These are phyloP conservation scores for Aspergillus japonicus DNA, from an alignment of 2,329 filamentous ascomycete genomes.

Conservation along the genomic window DNA sequence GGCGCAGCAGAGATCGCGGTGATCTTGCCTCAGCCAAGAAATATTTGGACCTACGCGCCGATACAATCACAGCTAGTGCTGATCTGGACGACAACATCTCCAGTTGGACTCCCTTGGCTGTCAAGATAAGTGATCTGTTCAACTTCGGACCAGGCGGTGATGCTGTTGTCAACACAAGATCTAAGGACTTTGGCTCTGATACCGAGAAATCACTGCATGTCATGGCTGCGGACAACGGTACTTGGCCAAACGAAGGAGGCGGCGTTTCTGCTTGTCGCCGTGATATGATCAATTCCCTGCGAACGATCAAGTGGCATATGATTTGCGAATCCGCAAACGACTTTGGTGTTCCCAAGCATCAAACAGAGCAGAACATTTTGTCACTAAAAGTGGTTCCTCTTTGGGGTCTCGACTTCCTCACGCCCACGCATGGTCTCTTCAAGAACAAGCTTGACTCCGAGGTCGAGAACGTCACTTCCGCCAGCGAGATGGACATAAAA, in stretches of 20 bases:
- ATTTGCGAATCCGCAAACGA: constrained; percentile 57
- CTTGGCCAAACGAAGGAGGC: constrained; percentile 54
- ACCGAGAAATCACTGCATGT: constrained; percentile 52
- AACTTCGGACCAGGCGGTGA: constrained; percentile 56
- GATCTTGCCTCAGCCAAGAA: constrained; percentile 45
- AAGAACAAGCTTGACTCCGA: constrained; percentile 54
- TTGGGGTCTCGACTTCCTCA: constrained; percentile 56
- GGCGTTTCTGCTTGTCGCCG: constrained; percentile 57
- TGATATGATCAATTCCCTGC: constrained; percentile 55
- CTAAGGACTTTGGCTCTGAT: constrained; percentile 50
- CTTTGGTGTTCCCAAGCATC: constrained; percentile 55
- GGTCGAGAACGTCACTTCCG: constrained; percentile 49
- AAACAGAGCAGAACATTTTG: constrained; percentile 56
- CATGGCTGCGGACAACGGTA: constrained; percentile 54
- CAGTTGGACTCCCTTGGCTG: constrained; percentile 53
- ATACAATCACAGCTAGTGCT: constrained; percentile 53
- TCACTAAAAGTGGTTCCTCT: constrained; percentile 55
- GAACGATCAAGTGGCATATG: constrained; percentile 56
- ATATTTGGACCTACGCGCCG: constrained; percentile 47
- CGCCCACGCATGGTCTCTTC: constrained; percentile 55
- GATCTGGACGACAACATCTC: constrained; percentile 54
- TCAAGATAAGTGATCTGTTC: constrained; percentile 53
- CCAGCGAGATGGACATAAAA: constrained; percentile 50
- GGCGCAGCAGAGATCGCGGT: constrained; percentile 46
- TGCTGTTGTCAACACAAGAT: constrained; percentile 51